Evolutionary conservation across 2,329 filamentous ascomycete species (phyloP), one percentile per base, ranked within the genome.

Genomic region (Tolypocladium inflatum): DNA sequence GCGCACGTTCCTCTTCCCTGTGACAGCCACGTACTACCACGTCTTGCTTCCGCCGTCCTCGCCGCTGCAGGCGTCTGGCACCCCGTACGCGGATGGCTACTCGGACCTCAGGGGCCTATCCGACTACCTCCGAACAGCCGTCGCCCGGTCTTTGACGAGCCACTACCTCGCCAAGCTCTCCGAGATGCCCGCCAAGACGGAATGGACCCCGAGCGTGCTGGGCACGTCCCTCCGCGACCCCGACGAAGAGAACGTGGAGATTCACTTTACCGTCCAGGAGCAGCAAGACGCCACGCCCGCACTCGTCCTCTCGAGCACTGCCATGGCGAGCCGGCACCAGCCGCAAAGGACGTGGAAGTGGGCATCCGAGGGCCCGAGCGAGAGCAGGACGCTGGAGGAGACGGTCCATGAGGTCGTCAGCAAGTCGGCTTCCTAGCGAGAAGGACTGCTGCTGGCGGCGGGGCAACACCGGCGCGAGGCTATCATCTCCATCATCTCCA

Each of bases 111-210:
- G 64, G 11, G 76, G 78, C 39, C 71, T 81, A 7, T 68, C 72
- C 15, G 73, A 75, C 61, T 82, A 82, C 65, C 63, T 83, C 10
- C 68, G 72, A 57, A 73, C 73, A 21, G 75, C 77, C 15, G 70
- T 75, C 9, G 64, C 72, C 30, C 77, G 74, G 51, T 70, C 71
- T 48, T 68, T 81, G 3, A 68, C 74, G 0, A 66, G 73, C 11
- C 70, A 71, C 57, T 67, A 70, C 54, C 64, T 76, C 37, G 61
- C 65, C 26, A 60, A 62, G 38, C 63, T 71, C 19, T 55, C 57
- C 19, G 42, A 42, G 1, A 55, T 50, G 8, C 48, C 43, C 26
- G 38, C 37, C 35, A 43, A 19, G n/a, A 19, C 57, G 23, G 58
- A 62, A 30, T 74, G 72, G 69, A 60, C 65, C 30, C 68, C 67